phyloP scores from a whole-genome alignment of 768 basidiomycete genomes.

The Postia placenta region DNA sequence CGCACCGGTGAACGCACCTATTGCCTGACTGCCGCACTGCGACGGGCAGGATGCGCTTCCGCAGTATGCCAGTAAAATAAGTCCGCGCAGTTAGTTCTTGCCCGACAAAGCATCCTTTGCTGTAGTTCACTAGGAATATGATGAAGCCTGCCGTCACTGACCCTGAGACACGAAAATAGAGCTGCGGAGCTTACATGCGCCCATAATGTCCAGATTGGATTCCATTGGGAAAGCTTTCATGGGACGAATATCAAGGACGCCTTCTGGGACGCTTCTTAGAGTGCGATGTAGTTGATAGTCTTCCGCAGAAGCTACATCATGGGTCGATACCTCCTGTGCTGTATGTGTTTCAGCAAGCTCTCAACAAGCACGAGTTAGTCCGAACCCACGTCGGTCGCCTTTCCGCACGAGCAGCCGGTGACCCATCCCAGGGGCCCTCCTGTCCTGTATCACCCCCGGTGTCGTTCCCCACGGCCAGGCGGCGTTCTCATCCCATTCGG shows the following conservation, averaged over 20 bases:
- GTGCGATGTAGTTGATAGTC: slow-evolving; percentile 78
- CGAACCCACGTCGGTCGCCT: slow-evolving; percentile 65
- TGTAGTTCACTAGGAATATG: slow-evolving; percentile 70
- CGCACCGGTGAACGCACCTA: background rate
- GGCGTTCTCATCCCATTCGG: slow-evolving; percentile 49
- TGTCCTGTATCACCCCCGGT: slow-evolving; percentile 49
- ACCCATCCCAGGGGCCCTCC: slow-evolving; percentile 76
- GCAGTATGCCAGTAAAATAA: slow-evolving; percentile 86
- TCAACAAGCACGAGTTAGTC: slow-evolving; percentile 1
- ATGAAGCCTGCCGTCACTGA: slow-evolving; percentile 1
- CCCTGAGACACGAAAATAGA: slow-evolving; percentile 4
- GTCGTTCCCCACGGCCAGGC: slow-evolving; percentile 58
- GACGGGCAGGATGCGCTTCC: slow-evolving; percentile 90
- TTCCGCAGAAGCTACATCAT: slow-evolving; percentile 46
- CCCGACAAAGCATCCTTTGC: slow-evolving; percentile 97
- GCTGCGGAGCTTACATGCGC: slow-evolving; percentile 58
- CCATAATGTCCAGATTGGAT: slow-evolving; percentile 92
- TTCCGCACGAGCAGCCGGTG: slow-evolving; percentile 61
- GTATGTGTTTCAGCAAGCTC: slow-evolving; percentile 1
- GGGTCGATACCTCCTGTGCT: slow-evolving; percentile 51
- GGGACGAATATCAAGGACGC: slow-evolving; percentile 66
- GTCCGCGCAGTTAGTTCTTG: slow-evolving; percentile 97
- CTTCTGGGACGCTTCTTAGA: slow-evolving; percentile 83
- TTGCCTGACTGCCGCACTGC: slow-evolving; percentile 33
- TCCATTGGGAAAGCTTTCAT: slow-evolving; percentile 88